Conservation (phyloP, 768 basidiomycete species). For the Trichaptum fuscoviolaceum region DNA sequence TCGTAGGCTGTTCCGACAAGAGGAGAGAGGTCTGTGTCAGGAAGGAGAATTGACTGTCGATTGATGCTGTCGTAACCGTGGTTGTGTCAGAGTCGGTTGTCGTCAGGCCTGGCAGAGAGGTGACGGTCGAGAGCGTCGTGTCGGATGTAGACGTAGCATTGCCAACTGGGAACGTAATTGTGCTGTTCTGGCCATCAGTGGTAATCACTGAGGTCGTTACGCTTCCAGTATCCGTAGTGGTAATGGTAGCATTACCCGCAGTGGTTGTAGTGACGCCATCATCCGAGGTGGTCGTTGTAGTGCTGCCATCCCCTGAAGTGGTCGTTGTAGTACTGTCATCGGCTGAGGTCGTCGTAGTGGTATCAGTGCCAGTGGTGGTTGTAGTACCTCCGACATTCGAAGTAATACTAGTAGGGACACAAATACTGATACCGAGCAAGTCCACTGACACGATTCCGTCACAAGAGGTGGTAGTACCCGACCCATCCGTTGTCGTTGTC, state of each 20-base stretch:
- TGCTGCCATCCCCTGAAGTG: not conserved
- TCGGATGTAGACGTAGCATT: not conserved
- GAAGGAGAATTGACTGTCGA: constrained; percentile 30
- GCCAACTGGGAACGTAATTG: constrained; percentile 3
- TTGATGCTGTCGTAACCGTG: constrained; percentile 15
- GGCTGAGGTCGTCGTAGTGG: not conserved
- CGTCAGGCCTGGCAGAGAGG: constrained; percentile 19
- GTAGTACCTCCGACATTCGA: not conserved
- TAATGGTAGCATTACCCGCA: not conserved
- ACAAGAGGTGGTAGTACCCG: not conserved
- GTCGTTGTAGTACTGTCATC: not conserved
- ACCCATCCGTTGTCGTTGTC: not conserved
- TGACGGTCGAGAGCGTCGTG: not conserved
- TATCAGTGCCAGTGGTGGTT: not conserved
- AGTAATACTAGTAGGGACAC: not conserved
- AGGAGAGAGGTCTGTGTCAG: constrained; percentile 31
- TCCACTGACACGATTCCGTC: not conserved
- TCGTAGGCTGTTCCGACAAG: constrained; percentile 15
- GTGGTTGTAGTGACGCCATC: not conserved
- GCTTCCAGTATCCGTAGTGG: not conserved
- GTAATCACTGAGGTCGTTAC: not conserved
- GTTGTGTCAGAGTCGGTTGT: constrained; percentile 23
- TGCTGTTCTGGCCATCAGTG: not conserved
- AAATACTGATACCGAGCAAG: not conserved
- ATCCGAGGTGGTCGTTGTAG: not conserved